Percentiles rank a stretch among this genome's conserved stretches.
These are phyloP conservation scores for Nakazawaea pomicola DNA, from an alignment of 805 yeast species.

Conservation along the genomic window DNA sequence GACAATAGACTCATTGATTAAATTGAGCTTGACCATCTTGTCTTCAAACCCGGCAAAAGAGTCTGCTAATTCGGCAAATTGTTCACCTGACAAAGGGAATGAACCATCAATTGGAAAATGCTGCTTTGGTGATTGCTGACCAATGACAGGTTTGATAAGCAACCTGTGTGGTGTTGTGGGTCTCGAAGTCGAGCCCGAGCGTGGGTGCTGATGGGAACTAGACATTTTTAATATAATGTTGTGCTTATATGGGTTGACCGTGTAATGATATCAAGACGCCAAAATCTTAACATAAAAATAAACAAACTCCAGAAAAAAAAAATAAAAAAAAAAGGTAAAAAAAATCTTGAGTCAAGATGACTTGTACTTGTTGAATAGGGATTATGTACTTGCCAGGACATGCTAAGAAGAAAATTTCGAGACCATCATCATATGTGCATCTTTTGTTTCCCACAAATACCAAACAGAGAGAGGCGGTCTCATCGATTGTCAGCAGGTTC, in stretches of 20 bases:
- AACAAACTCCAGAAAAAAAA: neutral
- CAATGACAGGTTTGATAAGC: constrained; percentile 23
- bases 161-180: constrained; percentile 14
- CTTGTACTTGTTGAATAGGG: neutral
- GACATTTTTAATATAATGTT: neutral
- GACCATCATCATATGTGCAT: constrained; percentile 3
- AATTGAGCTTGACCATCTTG: constrained; percentile 29
- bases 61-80: constrained; percentile 31
- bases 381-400: neutral
- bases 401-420: neutral
- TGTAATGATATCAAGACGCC: constrained; percentile 1
- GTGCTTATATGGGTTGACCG: neutral
- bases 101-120: constrained; percentile 35
- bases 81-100: constrained; percentile 29
- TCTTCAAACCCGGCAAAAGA: constrained; percentile 31
- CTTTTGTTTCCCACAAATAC: constrained; percentile 3
- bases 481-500: neutral
- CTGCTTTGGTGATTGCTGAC: constrained; percentile 32
- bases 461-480: neutral
- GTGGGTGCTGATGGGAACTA: no score
- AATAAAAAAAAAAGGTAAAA: neutral
- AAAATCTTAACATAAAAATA: neutral
- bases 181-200: constrained; percentile 10
- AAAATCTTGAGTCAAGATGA: neutral
- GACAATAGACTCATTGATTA: constrained; percentile 31